Evolutionary conservation across 495 filamentous ascomycete species (phyloP), one percentile per base, ranked within the genome.

Genomic region (Aspergillus cavernicola): DNA sequence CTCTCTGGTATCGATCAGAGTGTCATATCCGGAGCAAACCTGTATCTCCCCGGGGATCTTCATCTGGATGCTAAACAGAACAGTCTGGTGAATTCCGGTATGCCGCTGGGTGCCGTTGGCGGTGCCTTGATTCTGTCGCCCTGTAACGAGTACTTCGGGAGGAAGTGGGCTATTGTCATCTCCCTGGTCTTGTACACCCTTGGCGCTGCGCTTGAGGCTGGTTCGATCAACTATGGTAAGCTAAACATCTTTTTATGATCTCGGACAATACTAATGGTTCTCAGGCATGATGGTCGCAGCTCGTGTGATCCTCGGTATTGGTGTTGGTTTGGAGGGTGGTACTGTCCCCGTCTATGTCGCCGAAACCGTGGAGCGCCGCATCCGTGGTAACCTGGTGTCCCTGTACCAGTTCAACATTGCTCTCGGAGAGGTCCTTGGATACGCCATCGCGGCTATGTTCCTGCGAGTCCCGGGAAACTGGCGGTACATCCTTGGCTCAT

Each of bases 381-480:
- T 81, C 37, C 79, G 82, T 55, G 82, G 81, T 59, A 84, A 83
- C 56, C 66, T 85, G 33, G 81, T 84, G 19, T 82, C 80, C 0
- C 66, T 83, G 0, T 84, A 84, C 54, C 82, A 85, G 56, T 74
- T 84, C 62, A 83, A 81, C 63, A 85, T 85, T 42, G 81, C 81
- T 1, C 62, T 85, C 0, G 82, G 82, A 39, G 80, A 84, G 61
- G 80, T 85, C 22, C 66, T 84, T 15, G 82, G 82, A 10, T 84
- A 84, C 55, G 82, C 77, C 12, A 75, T 84, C 11, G 80, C 80
- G 0, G 82, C 80, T 40, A 83, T 85, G 26, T 84, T 84, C 58
- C 66, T 83, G 53, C 67, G 70, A 33, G 79, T 85, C 46, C 47
- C 57, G 7, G 81, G 81, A 47, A 82, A 79, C 69, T 85, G 82